Conservation (phyloP, 2,329 filamentous ascomycete species). For the Colletotrichum sojae region DNA sequence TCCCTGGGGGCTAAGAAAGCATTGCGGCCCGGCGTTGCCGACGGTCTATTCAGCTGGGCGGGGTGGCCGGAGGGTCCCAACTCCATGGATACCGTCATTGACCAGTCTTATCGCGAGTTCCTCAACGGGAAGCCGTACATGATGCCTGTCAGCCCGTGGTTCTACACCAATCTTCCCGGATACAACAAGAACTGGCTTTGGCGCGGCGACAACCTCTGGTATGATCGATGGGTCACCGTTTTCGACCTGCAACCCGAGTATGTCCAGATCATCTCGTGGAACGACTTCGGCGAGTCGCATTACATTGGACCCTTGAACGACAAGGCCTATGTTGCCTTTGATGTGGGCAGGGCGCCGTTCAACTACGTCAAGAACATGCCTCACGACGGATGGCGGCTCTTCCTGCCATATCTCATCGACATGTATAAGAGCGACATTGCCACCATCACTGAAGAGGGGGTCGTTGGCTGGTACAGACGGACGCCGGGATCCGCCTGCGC, state of each 20-base stretch:
- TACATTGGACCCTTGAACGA: constrained; percentile 65
- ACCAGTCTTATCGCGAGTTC: constrained; percentile 37
- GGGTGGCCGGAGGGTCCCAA: constrained; percentile 51
- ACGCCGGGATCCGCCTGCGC: constrained; percentile 44
- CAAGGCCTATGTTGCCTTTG: constrained; percentile 43
- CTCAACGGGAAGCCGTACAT: constrained; percentile 62
- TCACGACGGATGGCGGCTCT: constrained; percentile 63
- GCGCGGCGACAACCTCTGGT: constrained; percentile 74
- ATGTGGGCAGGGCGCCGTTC: constrained; percentile 53
- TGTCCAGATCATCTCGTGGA: constrained; percentile 63
- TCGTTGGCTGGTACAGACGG: constrained; percentile 50
- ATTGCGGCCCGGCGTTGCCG: constrained; percentile 38
- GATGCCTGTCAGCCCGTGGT: constrained; percentile 71
- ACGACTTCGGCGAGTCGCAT: constrained; percentile 69
- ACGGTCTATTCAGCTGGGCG: constrained; percentile 55
- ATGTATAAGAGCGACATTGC: constrained; percentile 60
- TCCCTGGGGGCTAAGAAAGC: constrained; percentile 50
- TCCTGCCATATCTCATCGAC: constrained; percentile 65
- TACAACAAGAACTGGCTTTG: constrained; percentile 75
- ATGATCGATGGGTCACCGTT: constrained; percentile 69
- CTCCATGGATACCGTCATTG: constrained; percentile 36
- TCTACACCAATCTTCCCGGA: constrained; percentile 69
- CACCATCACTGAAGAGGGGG: constrained; percentile 46
- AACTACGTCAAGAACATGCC: constrained; percentile 62
- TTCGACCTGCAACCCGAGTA: constrained; percentile 61